phyloP scores from a whole-genome alignment of 768 basidiomycete species.

The Ephemerocybe angulata region DNA sequence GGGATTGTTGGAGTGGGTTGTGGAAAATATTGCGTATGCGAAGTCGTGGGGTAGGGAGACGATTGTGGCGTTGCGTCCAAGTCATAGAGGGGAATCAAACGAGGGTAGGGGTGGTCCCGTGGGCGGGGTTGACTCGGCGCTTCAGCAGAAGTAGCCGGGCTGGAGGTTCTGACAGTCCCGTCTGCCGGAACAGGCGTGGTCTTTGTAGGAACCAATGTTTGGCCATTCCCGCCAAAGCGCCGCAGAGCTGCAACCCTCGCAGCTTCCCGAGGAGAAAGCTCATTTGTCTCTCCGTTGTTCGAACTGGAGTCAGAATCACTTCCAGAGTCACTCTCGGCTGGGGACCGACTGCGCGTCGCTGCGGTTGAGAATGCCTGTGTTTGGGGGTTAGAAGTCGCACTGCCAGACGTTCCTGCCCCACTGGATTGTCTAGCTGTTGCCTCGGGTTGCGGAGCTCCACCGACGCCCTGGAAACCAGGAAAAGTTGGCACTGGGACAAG shows the following conservation, averaged over 20 bases:
- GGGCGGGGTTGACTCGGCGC: background rate
- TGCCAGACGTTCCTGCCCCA: background rate
- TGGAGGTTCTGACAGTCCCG: too few relatives aligned
- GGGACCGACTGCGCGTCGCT: background rate
- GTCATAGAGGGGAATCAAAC: conserved; percentile 32
- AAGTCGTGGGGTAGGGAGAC: background rate
- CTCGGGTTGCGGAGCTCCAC: conserved; percentile 67
- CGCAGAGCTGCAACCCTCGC: conserved; percentile 8
- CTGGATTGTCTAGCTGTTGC: conserved; percentile 31
- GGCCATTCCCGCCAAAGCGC: too few relatives aligned
- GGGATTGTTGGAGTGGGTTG: background rate
- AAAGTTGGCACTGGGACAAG: conserved; percentile 52
- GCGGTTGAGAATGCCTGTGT: conserved; percentile 10
- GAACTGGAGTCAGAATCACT: conserved; percentile 6
- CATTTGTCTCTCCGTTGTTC: background rate
- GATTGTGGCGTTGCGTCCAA: conserved; percentile 6
- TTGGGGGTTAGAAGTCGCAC: background rate
- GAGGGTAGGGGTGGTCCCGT: conserved; percentile 22
- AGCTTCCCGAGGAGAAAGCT: conserved; percentile 5
- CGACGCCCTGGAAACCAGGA: conserved; percentile 61
- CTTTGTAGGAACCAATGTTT: too few relatives aligned
- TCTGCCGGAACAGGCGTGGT: too few relatives aligned
- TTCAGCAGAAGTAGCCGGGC: too few relatives aligned
- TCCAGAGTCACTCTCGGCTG: background rate
- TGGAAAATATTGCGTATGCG: background rate